phyloP scores from a whole-genome alignment of 176 grass and related monocot genomes.

The Cenchrus americanus region DNA sequence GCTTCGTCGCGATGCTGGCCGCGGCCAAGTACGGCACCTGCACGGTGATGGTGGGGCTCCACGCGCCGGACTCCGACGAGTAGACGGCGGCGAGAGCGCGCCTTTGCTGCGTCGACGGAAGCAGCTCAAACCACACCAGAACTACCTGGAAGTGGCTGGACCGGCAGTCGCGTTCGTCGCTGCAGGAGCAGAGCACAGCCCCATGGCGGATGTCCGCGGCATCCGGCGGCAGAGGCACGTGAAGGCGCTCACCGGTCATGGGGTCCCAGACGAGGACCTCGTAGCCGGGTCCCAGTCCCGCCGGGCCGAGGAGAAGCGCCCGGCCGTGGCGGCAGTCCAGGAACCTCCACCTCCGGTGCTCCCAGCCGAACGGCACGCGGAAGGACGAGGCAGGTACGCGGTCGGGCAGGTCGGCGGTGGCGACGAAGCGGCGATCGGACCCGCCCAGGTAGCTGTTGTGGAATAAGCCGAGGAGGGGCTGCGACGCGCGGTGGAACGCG shows the following conservation, averaged over 20 bases:
- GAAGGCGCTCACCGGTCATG: neutral
- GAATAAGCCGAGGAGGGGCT: neutral
- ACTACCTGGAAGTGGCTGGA: neutral
- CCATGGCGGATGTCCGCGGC: neutral
- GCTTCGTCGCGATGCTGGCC: neutral
- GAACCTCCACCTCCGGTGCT: neutral
- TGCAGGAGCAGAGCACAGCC: neutral
- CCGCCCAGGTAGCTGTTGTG: neutral
- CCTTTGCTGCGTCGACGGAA: neutral
- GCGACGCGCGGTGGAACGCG: neutral
- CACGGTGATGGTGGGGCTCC: neutral
- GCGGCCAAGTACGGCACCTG: neutral
- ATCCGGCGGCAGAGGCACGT: neutral
- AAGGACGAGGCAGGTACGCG: neutral
- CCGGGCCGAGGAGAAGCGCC: neutral
- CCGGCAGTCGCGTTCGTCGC: neutral
- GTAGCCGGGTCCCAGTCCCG: neutral
- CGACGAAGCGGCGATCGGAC: neutral
- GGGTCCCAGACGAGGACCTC: constrained; percentile 2
- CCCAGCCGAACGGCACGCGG: neutral
- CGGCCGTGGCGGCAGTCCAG: constrained; percentile 11
- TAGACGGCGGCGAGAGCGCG: neutral
- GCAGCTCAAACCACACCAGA: neutral
- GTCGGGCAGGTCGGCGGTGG: neutral
- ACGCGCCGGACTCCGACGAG: neutral